A percentile compares a stretch with the other conserved stretches of the same genome.
Conservation (phyloP, 2,329 filamentous ascomycete species). For the Aspergillus thermomutatus region DNA sequence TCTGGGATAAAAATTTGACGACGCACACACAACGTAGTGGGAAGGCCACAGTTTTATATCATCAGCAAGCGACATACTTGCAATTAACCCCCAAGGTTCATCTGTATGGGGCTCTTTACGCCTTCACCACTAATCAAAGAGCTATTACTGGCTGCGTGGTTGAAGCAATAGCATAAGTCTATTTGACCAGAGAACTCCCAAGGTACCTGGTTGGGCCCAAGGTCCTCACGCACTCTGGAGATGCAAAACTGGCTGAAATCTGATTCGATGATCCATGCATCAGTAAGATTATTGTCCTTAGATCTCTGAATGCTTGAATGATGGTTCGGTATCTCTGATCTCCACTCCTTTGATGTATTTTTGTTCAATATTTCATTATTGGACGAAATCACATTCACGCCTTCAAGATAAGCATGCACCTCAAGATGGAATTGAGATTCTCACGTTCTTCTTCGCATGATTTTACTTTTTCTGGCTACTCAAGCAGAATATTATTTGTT, state of each 20-base stretch:
- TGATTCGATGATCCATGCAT: background rate
- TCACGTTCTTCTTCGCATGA: too few relatives aligned
- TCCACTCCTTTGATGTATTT: too few relatives aligned
- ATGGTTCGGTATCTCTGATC: too few relatives aligned
- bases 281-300: too few relatives aligned
- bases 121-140: background rate
- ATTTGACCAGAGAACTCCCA: background rate
- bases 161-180: background rate
- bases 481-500: too few relatives aligned
- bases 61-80: background rate
- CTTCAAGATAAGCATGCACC: too few relatives aligned
- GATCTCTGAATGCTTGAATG: too few relatives aligned
- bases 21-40: conserved; percentile 17
- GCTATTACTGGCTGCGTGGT: background rate
- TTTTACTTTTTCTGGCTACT: too few relatives aligned
- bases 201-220: background rate
- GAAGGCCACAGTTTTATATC: background rate
- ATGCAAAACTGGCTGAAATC: background rate
- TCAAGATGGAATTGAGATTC: too few relatives aligned
- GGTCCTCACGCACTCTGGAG: background rate
- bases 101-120: background rate
- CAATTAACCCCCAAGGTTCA: background rate
- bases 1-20: background rate
- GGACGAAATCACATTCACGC: too few relatives aligned
- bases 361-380: too few relatives aligned